Conservation (phyloP, 2,329 filamentous ascomycete species). For the Didymosphaeria variabile region DNA sequence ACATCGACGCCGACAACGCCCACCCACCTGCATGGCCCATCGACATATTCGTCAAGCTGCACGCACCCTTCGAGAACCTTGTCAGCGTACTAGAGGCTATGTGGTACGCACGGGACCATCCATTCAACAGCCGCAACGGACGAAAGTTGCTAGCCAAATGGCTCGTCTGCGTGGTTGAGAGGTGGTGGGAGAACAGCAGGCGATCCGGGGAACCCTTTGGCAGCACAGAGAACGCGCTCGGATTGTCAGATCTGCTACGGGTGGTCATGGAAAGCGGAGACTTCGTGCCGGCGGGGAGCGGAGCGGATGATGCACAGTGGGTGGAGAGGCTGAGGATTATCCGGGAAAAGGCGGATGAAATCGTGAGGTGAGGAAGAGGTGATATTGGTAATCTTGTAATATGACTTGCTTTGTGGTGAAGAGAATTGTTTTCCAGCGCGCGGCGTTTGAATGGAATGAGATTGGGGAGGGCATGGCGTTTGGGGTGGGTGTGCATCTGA, state of each 20-base stretch:
- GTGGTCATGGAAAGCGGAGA: slow-evolving; percentile 57
- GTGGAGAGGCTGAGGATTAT: slow-evolving; percentile 39
- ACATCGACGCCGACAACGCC: slow-evolving; percentile 20
- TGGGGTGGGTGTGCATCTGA: slow-evolving; percentile 9
- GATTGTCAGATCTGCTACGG: slow-evolving; percentile 48
- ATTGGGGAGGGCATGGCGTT: slow-evolving; percentile 34
- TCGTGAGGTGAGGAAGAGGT: slow-evolving; percentile 31
- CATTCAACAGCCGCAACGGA: slow-evolving; percentile 66
- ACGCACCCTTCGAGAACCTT: slow-evolving; percentile 68
- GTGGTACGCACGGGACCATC: slow-evolving; percentile 72
- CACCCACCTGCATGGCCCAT: slow-evolving; percentile 65
- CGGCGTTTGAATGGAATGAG: slow-evolving; percentile 27
- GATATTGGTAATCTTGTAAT: slow-evolving; percentile 6
- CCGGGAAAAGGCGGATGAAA: slow-evolving; percentile 39
- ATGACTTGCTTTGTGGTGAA: slow-evolving; percentile 10
- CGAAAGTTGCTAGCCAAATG: slow-evolving; percentile 67
- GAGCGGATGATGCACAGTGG: slow-evolving; percentile 48
- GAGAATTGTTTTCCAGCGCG: slow-evolving; percentile 35
- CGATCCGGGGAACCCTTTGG: slow-evolving; percentile 66
- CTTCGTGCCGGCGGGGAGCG: slow-evolving; percentile 39
- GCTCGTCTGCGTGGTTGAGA: slow-evolving; percentile 67
- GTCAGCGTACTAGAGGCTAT: slow-evolving; percentile 70
- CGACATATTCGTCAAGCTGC: slow-evolving; percentile 71
- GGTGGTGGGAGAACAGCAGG: slow-evolving; percentile 68
- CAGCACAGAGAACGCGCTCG: slow-evolving; percentile 64